A percentile compares a stretch with the other conserved stretches of the same genome.
phyloP scores from a whole-genome alignment of 495 filamentous ascomycete species.

The Sabuloglossum arenarium region DNA sequence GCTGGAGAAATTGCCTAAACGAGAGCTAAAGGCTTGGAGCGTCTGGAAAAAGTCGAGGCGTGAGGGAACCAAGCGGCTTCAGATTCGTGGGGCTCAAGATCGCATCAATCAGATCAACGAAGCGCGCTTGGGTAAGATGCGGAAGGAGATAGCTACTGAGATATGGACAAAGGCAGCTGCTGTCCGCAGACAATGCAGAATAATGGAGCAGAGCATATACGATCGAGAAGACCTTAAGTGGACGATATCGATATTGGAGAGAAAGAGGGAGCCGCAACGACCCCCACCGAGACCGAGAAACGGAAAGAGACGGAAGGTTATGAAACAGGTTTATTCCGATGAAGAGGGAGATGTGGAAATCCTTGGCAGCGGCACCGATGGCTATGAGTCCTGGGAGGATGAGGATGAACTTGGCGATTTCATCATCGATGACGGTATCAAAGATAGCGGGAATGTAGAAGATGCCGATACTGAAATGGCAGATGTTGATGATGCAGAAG shows the following conservation, averaged over 20 bases:
- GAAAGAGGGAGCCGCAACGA: constrained; percentile 23
- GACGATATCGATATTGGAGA: constrained; percentile 30
- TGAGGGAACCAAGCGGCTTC: constrained; percentile 12
- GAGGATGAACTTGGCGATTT: constrained; percentile 26
- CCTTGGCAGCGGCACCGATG: constrained; percentile 15
- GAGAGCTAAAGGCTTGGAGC: constrained; percentile 30
- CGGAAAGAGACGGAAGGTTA: neutral
- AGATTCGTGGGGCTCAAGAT: constrained; percentile 14
- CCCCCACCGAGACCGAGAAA: neutral
- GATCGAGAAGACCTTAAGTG: constrained; percentile 32
- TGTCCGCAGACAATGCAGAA: constrained; percentile 29
- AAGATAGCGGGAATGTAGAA: neutral
- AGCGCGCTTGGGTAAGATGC: constrained; percentile 27
- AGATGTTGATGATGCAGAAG: neutral
- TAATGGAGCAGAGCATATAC: constrained; percentile 39
- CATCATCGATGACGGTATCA: constrained; percentile 6
- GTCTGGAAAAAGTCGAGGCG: constrained; percentile 32
- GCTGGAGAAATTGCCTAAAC: constrained; percentile 27
- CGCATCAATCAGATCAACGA: constrained; percentile 18
- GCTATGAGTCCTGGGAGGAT: constrained; percentile 13
- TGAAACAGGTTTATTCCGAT: constrained; percentile 7
- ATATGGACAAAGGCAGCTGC: constrained; percentile 26
- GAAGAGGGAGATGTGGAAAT: constrained; percentile 22
- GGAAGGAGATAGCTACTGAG: constrained; percentile 25
- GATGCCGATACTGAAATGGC: constrained; percentile 13